A percentile compares a stretch with the other conserved stretches of the same genome.
phyloP scores from a whole-genome alignment of 192 early-diverging fungal species.

The Jimgerdemannia lactiflua region DNA sequence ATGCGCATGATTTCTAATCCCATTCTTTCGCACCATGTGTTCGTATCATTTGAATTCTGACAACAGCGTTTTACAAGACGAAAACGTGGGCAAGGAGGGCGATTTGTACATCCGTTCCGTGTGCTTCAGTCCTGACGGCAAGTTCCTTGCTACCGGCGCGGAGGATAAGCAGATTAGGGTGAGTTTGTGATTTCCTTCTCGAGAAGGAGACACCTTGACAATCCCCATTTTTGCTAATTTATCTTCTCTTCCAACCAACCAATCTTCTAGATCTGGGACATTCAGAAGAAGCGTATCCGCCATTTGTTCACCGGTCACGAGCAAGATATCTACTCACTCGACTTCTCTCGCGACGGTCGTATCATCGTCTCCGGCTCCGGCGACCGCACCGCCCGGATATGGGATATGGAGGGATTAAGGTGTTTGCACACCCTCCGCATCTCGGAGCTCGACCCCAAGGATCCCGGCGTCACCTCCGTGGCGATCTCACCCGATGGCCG shows the following conservation, averaged over 20 bases:
- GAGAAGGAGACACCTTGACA: too few relatives aligned
- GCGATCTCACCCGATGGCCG: constrained; percentile 88
- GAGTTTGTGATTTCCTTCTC: constrained; percentile 4
- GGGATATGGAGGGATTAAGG: constrained; percentile 80
- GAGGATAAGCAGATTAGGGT: constrained; percentile 94
- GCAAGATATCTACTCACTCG: constrained; percentile 96
- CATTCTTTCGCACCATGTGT: not conserved
- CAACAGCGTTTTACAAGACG: constrained; percentile 72
- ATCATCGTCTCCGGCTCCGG: constrained; percentile 88
- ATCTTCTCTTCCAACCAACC: too few relatives aligned
- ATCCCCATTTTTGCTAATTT: too few relatives aligned
- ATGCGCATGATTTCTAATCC: not conserved
- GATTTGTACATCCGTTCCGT: constrained; percentile 97
- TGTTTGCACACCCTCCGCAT: constrained; percentile 72
- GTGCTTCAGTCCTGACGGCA: constrained; percentile 92
- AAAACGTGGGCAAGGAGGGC: constrained; percentile 66
- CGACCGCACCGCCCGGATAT: constrained; percentile 82
- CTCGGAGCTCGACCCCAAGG: constrained; percentile 77
- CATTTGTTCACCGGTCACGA: constrained; percentile 83
- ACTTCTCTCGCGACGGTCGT: constrained; percentile 89
- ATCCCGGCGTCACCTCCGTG: constrained; percentile 94
- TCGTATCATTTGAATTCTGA: not conserved
- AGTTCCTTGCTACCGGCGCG: constrained; percentile 90
- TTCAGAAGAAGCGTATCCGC: constrained; percentile 56
- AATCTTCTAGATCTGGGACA: constrained; percentile 60